Evolutionary conservation across 73 alveolate genomes (phyloP).

Genomic region (Paramecium pentaurelia): DNA sequence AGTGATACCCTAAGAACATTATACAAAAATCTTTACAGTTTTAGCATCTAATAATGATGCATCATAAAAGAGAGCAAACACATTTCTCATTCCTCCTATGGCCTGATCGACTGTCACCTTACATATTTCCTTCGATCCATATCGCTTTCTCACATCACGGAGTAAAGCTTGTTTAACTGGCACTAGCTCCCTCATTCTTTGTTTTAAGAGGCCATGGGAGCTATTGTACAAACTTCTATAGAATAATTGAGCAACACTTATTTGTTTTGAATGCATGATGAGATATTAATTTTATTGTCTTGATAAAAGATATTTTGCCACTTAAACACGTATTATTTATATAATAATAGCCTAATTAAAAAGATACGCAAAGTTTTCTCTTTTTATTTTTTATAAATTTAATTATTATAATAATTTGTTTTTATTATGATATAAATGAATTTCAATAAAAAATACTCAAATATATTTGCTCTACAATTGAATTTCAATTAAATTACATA

Average conservation of each 20-base stretch:
- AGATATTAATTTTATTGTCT: background rate
- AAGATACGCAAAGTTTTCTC: background rate
- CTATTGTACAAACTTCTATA: background rate
- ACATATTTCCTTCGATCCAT: conserved; percentile 52
- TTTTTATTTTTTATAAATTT: background rate
- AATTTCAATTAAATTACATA: background rate
- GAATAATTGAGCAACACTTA: background rate
- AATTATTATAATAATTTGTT: background rate
- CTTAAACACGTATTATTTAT: background rate
- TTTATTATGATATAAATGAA: background rate
- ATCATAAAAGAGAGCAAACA: conserved; percentile 81
- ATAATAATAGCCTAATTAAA: background rate
- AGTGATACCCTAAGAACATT: conserved; percentile 70
- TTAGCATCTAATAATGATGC: conserved; percentile 84
- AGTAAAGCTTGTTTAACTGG: conserved; percentile 50
- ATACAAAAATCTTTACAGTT: background rate
- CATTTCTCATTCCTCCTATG: conserved; percentile 93
- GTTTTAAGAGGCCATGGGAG: conserved; percentile 11
- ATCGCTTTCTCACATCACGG: conserved; percentile 48
- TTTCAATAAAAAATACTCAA: too few species aligned
- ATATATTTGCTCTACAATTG: background rate
- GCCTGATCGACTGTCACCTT: conserved; percentile 74
- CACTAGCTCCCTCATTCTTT: conserved; percentile 29
- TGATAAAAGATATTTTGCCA: background rate
- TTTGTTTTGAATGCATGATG: background rate